Percentiles rank a stretch among this genome's conserved stretches.
These are phyloP conservation scores for Chytridium lagenaria DNA, from an alignment of 371 early-diverging fungal species.

Conservation along the genomic window DNA sequence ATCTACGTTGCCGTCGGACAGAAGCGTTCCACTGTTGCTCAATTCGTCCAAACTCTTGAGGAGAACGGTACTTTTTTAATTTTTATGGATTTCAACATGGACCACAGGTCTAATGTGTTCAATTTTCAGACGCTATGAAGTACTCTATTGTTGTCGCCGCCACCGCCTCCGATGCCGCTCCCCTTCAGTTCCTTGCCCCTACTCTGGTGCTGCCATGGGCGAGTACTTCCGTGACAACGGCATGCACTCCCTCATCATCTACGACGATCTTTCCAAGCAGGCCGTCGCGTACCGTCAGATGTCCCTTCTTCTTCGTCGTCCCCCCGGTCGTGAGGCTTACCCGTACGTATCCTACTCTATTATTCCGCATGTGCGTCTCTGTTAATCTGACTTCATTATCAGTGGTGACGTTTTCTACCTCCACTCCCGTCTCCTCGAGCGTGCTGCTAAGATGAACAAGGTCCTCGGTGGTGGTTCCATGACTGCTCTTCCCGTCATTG, in stretches of 20 bases:
- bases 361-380: not conserved
- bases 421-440: slow-evolving; percentile 95
- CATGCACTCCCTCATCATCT: slow-evolving; percentile 95
- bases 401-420: slow-evolving; percentile 96
- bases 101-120: not conserved
- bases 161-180: slow-evolving; percentile 95
- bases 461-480: slow-evolving; percentile 89
- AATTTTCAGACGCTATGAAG: slow-evolving; percentile 78
- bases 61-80: slow-evolving; percentile 65
- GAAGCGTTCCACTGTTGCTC: slow-evolving; percentile 96
- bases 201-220: slow-evolving; percentile 95
- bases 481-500: slow-evolving; percentile 96
- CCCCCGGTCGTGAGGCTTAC: slow-evolving; percentile 97
- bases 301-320: slow-evolving; percentile 96
- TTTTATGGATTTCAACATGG: slow-evolving; percentile 18
- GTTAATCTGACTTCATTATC: not conserved
- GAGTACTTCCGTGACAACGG: slow-evolving; percentile 98
- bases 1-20: slow-evolving; percentile 97
- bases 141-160: slow-evolving; percentile 96
- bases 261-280: slow-evolving; percentile 97
- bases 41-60: slow-evolving; percentile 94
- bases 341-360: slow-evolving; percentile 53
- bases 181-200: slow-evolving; percentile 96
- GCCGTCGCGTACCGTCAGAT: slow-evolving; percentile 98
- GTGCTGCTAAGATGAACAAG: slow-evolving; percentile 97